Evolutionary conservation across 164 flowering plant species (phyloP), one percentile per base, ranked within the genome.

Genomic region (Umbellularia californica): DNA sequence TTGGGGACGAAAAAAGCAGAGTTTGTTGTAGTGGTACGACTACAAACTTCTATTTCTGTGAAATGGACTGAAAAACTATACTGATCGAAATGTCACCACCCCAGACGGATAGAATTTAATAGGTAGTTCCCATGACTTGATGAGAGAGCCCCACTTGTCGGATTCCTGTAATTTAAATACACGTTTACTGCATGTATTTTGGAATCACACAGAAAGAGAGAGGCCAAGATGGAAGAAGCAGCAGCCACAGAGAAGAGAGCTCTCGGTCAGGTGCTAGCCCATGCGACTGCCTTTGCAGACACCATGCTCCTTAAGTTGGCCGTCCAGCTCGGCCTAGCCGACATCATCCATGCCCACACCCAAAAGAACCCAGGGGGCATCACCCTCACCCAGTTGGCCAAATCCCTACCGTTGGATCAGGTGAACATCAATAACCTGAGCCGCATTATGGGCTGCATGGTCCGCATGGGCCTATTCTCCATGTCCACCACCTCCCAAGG

Each of bases 301-400:
- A 2, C 50, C 50, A 68, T 35, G 70, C 28, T 41, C 47, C n/a
- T 68, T 19, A 68, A 68, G 22, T 33, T 35, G 22, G 50, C 70
- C 23, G 51, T 33, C 70, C 50, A 20, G 12, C 51, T 68, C 15
- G 47, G 47, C 22, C 12, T 68, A 19, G 70, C 70, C 4, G 23
- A 68, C 70, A 68, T 68, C 70, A 30, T 68, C 70, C 50, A 68
- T 7, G 70, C 70, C 51, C 47, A 75, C 28, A 58, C 52, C 52
- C 52, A 75, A 55, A 17, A 55, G 3, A 19, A 19, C 60, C 47
- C 47, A 41, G 47, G 9, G 47, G 25, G 72, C 22, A 69, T 35
- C 70, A 64, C 67, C n/a, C 24, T 64, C 24, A 20, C 67, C 67
- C 67, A 64, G 23, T 25, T 64, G 25, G 67, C 67, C 25, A 23